Evolutionary conservation across 306 rosid species (phyloP), one percentile per base, ranked within the genome.

Genomic region (Lathyrus oleraceus): DNA sequence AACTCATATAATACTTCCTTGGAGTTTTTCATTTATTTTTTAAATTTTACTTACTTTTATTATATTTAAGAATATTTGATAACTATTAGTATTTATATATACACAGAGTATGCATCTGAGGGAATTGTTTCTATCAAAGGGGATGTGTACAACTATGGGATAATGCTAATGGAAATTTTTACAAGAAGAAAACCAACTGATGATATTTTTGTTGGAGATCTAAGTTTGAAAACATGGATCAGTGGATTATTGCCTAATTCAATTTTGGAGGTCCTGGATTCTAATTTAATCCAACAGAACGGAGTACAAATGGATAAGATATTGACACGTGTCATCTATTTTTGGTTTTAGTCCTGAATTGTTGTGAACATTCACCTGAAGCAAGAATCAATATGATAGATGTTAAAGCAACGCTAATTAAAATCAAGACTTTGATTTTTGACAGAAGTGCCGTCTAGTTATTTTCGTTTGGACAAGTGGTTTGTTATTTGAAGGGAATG

Each of bases 211-310:
- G 36, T 5, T 54, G 36, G 9, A 11, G 61, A 23, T 2, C 61
- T 54, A 21, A 23, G 17, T 12, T 23, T 23, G 17, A 70, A 58
- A 12, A 43, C 4, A 23, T 70, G 58, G 75, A 58, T 70, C 11
- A 16, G 12, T 11, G 10, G 3, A 6, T 70, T 45, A 16, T 15
- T 70, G 58, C 21, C 58, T 14, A 42, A 44, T 70, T 70, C 58
- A 27, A 8, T 58, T 23, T 16, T 58, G 40, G 45, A 70, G 61
- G 75, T 70, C 17, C 8, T 70, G 45, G 67, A 57, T 58, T 43
- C 19, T 10, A 70, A 42, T 40, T 58, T 70, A 57, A 30, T 57
- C 20, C 57, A 70, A 40, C 65, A 5, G 25, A 8, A 27, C 10
- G 75, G 20, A 5, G 45, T 57, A 42, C 75, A 57, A 10, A 10